Conservation (phyloP, 192 early-diverging fungal genomes). For the Entophlyctis luteolus region DNA sequence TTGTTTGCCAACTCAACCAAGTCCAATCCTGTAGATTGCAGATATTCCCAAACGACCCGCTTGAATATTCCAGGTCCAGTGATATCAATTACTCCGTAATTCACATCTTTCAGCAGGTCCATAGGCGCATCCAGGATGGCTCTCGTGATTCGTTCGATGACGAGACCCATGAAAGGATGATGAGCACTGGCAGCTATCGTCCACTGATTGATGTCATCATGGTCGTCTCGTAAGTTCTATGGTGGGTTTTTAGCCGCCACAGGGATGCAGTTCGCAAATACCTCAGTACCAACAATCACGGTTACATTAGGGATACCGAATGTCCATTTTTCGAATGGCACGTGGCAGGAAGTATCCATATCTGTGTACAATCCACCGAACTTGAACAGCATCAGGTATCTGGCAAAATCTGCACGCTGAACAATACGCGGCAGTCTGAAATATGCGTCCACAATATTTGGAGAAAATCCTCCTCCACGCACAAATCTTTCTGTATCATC, state of each 20-base stretch:
- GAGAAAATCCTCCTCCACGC: background rate
- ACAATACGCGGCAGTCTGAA: conserved; percentile 16
- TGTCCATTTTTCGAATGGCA: conserved; percentile 27
- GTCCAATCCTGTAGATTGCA: background rate
- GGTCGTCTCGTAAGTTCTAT: background rate
- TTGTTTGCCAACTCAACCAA: background rate
- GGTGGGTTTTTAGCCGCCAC: too few species aligned
- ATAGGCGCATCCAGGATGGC: background rate
- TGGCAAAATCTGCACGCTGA: conserved; percentile 22
- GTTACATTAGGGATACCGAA: background rate
- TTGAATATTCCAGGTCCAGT: conserved; percentile 13
- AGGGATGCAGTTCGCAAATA: too few species aligned
- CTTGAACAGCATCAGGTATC: conserved; percentile 32
- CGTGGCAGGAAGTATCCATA: conserved; percentile 20
- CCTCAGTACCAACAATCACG: conserved; percentile 21
- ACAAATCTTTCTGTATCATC: conserved; percentile 7
- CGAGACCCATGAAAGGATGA: conserved; percentile 19
- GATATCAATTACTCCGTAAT: conserved; percentile 4
- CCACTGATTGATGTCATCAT: conserved; percentile 24
- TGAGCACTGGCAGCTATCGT: conserved; percentile 19
- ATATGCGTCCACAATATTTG: background rate
- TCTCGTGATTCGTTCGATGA: conserved; percentile 5
- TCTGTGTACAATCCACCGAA: conserved; percentile 40
- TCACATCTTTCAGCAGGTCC: background rate
- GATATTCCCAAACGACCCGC: background rate